Base-by-base conservation (phyloP, 225 moss, liverwort and hornwort species). In the Bryoerythrophyllum caledonicum region DNA sequence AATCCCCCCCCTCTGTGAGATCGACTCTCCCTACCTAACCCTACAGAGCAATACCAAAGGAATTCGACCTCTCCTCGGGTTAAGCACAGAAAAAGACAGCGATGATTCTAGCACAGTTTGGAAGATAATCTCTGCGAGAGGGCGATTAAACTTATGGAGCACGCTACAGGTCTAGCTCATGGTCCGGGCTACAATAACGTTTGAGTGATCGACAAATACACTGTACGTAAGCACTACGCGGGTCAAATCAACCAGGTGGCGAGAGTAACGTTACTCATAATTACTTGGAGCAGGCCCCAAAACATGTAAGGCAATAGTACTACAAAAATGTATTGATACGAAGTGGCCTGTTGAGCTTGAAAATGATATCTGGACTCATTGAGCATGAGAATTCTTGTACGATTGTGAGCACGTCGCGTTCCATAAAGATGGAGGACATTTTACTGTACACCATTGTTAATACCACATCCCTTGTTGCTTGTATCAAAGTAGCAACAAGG, bases 201-300 rank as follows among this genome's bases (percentile, higher is more conserved):
- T 72, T 74, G 56, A 65, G 74, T 82, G 80, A 82, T 80, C 67
- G 63, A 68, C 44, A 34, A 59, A 68, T 72, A 67, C 81, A 66
- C 48, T 66, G 78, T 84, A 78, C 84, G 62, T 49, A 56, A 71
- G 56, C 71, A 67, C 71, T 66, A 57, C 59, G 40, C 72, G 30
- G 52, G 63, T 85, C 85, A 85, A 85, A 82, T 85, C 82, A 85
- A 71, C 58, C 68, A 81, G 71, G 71, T 75, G 72, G 63, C 75
- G 63, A 67, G 72, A 76, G 79, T 79, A 76, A 82, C 76, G 85
- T 85, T 79, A 73, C 61, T 76, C 69, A 82, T 82, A 69, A 82
- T 85, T 68, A 82, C 68, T 62, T 49, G 49, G 69, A 76, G 74
- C 70, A 70, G 76, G 79, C 79, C 82, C 79, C 73, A 79, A 82